Conservation (phyloP, 305 asterid genomes). For the Withania somnifera region DNA sequence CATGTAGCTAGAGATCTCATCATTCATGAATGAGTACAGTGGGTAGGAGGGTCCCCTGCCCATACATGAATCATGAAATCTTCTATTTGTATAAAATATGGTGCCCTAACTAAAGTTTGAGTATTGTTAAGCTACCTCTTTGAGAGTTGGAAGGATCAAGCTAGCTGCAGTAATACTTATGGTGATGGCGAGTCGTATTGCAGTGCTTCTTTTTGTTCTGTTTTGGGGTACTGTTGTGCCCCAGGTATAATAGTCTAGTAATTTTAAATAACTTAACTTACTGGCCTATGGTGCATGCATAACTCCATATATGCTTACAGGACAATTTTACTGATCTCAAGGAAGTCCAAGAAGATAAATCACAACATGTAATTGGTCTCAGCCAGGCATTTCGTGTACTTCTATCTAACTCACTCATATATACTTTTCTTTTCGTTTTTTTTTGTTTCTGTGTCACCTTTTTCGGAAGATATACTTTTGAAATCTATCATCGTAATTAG, state of each 20-base stretch:
- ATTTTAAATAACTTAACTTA: not conserved
- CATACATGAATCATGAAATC: not conserved
- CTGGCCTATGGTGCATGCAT: not conserved
- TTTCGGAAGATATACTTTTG: too few relatives aligned
- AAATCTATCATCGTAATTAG: too few relatives aligned
- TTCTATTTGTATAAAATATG: not conserved
- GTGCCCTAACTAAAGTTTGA: too few relatives aligned
- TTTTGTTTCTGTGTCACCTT: too few relatives aligned
- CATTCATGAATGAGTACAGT: too few relatives aligned
- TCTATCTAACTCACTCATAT: not conserved
- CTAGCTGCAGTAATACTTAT: not conserved
- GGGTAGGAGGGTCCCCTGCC: not conserved
- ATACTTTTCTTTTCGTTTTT: not conserved
- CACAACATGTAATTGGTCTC: conserved; percentile 4
- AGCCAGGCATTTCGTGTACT: conserved; percentile 14
- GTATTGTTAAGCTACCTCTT: too few relatives aligned
- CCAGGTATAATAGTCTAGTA: not conserved
- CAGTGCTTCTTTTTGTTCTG: not conserved
- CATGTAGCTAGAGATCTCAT: too few relatives aligned
- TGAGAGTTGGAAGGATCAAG: too few relatives aligned
- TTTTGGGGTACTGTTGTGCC: not conserved
- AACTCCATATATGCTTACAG: not conserved
- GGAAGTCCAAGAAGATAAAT: not conserved
- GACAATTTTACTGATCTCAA: conserved; percentile 6
- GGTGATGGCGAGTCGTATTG: not conserved